Evolutionary conservation across 768 basidiomycete species (phyloP), one percentile per base, ranked within the genome.

Genomic region (Amylocystis lapponica): DNA sequence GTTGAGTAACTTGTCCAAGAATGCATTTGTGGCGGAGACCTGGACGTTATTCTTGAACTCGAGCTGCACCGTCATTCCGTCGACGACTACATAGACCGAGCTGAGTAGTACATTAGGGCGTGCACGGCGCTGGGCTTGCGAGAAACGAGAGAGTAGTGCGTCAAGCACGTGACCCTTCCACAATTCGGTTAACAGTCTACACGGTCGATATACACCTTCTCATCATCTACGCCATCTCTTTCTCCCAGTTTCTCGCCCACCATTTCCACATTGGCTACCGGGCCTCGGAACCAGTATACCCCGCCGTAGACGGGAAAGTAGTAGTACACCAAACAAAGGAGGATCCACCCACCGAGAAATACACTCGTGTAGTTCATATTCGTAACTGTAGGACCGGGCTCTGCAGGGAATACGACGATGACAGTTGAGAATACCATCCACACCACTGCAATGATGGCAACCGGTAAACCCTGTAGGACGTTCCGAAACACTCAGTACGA

Each of bases 331-430:
- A 64, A 51, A 29, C 64, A 63, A 23, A 68, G 61, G 7, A 52
- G 26, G 49, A 66, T 56, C 27, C 62, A 59, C 8, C 56, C 67
- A 8, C 58, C 61, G 20, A 56, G 48, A 22, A 70, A 66, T 27
- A 64, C 61, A 41, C 63, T 51, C 46, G 58, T 60, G 43, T 69
- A 70, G 54, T 70, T 69, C 66, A 70, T 68, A 11, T 52, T 52
- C 13, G 56, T 35, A 3, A 63, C 61, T 20, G 48, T 54, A 2
- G 67, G 59, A 10, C 48, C 45, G 13, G 55, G 60, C 20, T 54
- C 61, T 31, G 57, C 56, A 32, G 60, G 68, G 64, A 66, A 69
- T 52, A 59, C 48, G 48, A 61, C 55, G 23, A 60, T 56, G 23
- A 59, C 37, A 48, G 59, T 39, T 43, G 62, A 49, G 57, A 68